Percentiles rank a stretch among this genome's conserved stretches.
Evolutionary conservation across 106 monocot species (phyloP).

Genomic region (Cymbidium sinense): DNA sequence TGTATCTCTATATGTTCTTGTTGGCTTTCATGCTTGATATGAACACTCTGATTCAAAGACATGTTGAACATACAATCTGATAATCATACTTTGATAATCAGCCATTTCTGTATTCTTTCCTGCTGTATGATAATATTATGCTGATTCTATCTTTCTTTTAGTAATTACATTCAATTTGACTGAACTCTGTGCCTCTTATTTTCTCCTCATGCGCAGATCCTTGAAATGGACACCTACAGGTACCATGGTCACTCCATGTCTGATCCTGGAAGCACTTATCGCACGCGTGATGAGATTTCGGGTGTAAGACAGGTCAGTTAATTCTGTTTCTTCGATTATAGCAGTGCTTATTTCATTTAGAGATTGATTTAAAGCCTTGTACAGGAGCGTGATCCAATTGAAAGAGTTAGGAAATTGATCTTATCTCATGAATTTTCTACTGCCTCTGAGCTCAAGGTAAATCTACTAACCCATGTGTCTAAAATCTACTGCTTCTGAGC

Average conservation of each 20-base stretch:
- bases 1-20: too few species aligned
- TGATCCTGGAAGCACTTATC: constrained; percentile 96
- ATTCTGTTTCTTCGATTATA: background rate
- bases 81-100: background rate
- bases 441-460: constrained; percentile 80
- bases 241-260: constrained; percentile 99
- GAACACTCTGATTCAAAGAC: background rate
- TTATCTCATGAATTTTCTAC: constrained; percentile 69
- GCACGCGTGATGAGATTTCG: constrained; percentile 89
- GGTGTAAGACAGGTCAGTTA: constrained; percentile 73
- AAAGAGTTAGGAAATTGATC: constrained; percentile 86
- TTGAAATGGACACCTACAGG: constrained; percentile 98
- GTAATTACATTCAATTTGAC: background rate
- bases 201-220: constrained; percentile 43
- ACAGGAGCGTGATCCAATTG: constrained; percentile 74
- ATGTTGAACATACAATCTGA: background rate
- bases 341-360: background rate
- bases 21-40: background rate
- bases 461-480: background rate
- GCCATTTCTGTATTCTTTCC: background rate
- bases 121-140: background rate
- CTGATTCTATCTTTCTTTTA: background rate
- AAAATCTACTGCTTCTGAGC: constrained; percentile 41
- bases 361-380: background rate
- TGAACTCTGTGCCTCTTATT: background rate